Percentiles rank a stretch among this genome's conserved stretches.
Conservation (phyloP, 768 basidiomycete species). For the Amanita muscaria region DNA sequence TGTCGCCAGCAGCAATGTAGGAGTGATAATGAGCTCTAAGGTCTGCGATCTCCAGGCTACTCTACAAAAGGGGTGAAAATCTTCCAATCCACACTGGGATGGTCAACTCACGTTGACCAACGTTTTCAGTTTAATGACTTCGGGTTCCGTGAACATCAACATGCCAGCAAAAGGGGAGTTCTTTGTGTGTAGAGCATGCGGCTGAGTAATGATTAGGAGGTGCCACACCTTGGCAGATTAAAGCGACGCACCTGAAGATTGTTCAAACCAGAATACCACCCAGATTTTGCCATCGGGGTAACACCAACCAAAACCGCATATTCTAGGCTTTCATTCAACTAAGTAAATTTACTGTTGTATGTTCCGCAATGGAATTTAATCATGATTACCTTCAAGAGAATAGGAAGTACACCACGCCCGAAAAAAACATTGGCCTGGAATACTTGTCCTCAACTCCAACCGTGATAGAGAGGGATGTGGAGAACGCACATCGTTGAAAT, state of each 20-base stretch:
- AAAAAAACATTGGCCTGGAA: slow-evolving; percentile 12
- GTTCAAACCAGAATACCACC: slow-evolving; percentile 12
- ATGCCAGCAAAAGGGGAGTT: slow-evolving; percentile 10
- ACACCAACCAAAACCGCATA: slow-evolving; percentile 10
- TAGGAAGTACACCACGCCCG: slow-evolving; percentile 10
- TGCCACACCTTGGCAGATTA: slow-evolving; percentile 9
- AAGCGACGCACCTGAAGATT: slow-evolving; percentile 10
- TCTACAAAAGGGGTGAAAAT: slow-evolving; percentile 5
- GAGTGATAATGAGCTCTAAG: slow-evolving; percentile 10
- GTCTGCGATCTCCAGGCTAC: slow-evolving; percentile 8
- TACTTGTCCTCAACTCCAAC: slow-evolving; percentile 10
- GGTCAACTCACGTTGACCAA: slow-evolving; percentile 7
- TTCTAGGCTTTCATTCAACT: slow-evolving; percentile 9
- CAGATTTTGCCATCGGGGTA: slow-evolving; percentile 11
- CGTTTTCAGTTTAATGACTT: slow-evolving; percentile 9
- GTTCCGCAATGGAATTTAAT: slow-evolving; percentile 7
- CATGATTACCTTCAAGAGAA: slow-evolving; percentile 13
- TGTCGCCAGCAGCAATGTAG: slow-evolving; percentile 10
- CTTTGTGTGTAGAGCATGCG: slow-evolving; percentile 9
- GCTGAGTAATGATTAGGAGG: slow-evolving; percentile 10
- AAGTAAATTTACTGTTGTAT: slow-evolving; percentile 6
- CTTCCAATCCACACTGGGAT: slow-evolving; percentile 1
- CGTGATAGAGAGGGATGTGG: slow-evolving; percentile 7
- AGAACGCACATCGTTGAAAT: slow-evolving; percentile 11
- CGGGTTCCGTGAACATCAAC: slow-evolving; percentile 12